Percentiles rank a stretch among this genome's conserved stretches.
These are phyloP conservation scores for Alternaria triticimaculans DNA, from an alignment of 2,329 filamentous ascomycete species.

Conservation along the genomic window DNA sequence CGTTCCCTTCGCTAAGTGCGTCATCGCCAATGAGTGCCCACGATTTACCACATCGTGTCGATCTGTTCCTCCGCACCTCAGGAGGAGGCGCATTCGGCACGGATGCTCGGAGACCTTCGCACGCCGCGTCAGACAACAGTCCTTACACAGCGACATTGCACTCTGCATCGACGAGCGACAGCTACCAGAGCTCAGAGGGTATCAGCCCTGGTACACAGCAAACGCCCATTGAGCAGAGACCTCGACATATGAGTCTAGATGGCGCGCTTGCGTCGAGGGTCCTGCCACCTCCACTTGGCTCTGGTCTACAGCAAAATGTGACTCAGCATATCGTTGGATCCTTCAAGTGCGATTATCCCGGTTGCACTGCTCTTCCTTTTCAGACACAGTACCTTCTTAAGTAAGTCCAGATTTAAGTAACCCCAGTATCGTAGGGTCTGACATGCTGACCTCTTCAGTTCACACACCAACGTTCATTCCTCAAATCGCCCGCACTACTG, in stretches of 20 bases:
- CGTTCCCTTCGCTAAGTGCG: constrained; percentile 39
- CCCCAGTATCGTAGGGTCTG: background rate
- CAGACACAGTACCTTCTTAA: constrained; percentile 80
- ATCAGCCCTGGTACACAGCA: constrained; percentile 38
- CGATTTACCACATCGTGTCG: constrained; percentile 36
- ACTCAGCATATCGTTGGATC: constrained; percentile 37
- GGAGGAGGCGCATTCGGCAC: constrained; percentile 37
- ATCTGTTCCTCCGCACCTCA: constrained; percentile 42
- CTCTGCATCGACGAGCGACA: constrained; percentile 42
- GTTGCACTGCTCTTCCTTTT: constrained; percentile 75
- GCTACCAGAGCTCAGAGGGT: constrained; percentile 48
- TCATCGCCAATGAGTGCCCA: constrained; percentile 41
- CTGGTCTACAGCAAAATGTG: constrained; percentile 36
- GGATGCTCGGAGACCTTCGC: constrained; percentile 43
- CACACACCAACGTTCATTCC: constrained; percentile 74
- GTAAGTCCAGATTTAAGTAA: constrained; percentile 49
- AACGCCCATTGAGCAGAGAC: constrained; percentile 36
- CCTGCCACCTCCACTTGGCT: constrained; percentile 40
- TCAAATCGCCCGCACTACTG: constrained; percentile 69
- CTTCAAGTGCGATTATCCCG: constrained; percentile 63
- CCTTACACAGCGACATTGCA: constrained; percentile 42
- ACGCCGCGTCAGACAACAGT: constrained; percentile 44
- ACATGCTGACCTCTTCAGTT: constrained; percentile 51
- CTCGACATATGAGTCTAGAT: constrained; percentile 41
- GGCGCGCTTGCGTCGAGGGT: constrained; percentile 38